Base-by-base conservation (phyloP, 2,329 filamentous ascomycete species). In the Fusarium longipes region DNA sequence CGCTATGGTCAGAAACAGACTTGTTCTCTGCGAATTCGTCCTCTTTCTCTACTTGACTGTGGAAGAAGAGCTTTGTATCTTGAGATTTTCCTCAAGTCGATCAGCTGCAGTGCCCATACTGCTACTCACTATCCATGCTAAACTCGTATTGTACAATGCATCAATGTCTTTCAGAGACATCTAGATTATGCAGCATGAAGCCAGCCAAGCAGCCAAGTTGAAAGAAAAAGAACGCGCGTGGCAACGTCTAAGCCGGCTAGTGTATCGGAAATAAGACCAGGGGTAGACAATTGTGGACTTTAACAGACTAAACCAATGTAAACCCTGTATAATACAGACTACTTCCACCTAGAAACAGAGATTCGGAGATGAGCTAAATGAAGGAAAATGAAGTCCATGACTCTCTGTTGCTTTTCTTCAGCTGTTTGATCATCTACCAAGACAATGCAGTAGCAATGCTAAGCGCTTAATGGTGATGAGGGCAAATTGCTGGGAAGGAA, bases 211-310 rank as follows among this genome's bases (percentile, higher is more conserved):
- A 1, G 25, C 14, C 38, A 2, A 4, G 6, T n/a, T 15, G 8
- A 32, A 36, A 44, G 20, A 8, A 43, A 8, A 43, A 12, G 7
- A 35, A 44, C 40, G 25, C 42, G 43, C 35, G 43, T 48, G 43
- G 39, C 35, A 24, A 40, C 43, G 36, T 55, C 38, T 36, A 51
- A 68, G 35, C 51, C 45, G 59, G 60, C 25, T 63, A 61, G 33
- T 32, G 53, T 35, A 47, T 45, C 40, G 49, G 45, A 68, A 62
- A 68, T 68, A 56, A 64, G 47, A 25, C 57, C 43, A 63, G 65
- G 65, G 65, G 65, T 30, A 42, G 11, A 17, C 25, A 36, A 54
- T 48, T 42, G 69, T 63, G 65, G 60, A 62, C 43, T n/a, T 33
- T 27, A 20, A 20, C 49, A 11, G n/a, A 38, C 39, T 27, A 32